Evolutionary conservation across 2,329 filamentous ascomycete genomes (phyloP), one percentile per base, ranked within the genome.

Genomic region (Stachybotrys chlorohalonatus): DNA sequence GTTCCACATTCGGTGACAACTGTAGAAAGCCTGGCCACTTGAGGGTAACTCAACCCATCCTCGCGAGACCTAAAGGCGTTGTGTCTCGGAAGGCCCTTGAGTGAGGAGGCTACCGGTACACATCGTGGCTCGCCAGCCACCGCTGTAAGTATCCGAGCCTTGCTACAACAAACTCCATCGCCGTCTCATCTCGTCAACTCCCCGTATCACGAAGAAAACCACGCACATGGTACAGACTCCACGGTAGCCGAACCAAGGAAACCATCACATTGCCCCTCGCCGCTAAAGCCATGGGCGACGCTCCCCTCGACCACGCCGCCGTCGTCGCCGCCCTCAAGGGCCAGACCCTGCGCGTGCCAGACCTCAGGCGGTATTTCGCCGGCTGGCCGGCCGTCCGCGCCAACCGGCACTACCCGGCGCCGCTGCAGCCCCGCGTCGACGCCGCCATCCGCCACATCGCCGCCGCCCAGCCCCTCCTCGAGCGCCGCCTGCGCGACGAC

Each of bases 401-500:
- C 32, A 66, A 69, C 51, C 32, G 36, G 16, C 57, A 63, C 51
- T 60, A 66, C 55, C 54, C 53, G 2, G 52, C 56, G 7, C 15
- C 46, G 7, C 49, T 66, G 24, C 53, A 56, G 7, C 49, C 56
- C n/a, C 31, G 63, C 15, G 60, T 66, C 4, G 57, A 62, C 48
- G 53, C 52, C 45, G 53, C 57, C 52, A 54, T 66, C 30, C 59
- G 59, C 62, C 57, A 68, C 42, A 61, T 75, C 52, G 71, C 70
- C 54, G 62, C 65, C 5, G 65, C 68, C 55, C 66, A 75, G 7
- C 58, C 62, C 45, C 48, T 52, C 2, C 36, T 61, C 11, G 52
- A 59, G 16, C 54, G 54, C 31, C 61, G 61, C 55, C 70, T 71
- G 57, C 63, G 64, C 42, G 65, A 70, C 24, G 70, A 73, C 46